Evolutionary conservation across 1,284 basidiomycete species (phyloP), one percentile per base, ranked within the genome.

Genomic region (Uromyces viciae-fabae): DNA sequence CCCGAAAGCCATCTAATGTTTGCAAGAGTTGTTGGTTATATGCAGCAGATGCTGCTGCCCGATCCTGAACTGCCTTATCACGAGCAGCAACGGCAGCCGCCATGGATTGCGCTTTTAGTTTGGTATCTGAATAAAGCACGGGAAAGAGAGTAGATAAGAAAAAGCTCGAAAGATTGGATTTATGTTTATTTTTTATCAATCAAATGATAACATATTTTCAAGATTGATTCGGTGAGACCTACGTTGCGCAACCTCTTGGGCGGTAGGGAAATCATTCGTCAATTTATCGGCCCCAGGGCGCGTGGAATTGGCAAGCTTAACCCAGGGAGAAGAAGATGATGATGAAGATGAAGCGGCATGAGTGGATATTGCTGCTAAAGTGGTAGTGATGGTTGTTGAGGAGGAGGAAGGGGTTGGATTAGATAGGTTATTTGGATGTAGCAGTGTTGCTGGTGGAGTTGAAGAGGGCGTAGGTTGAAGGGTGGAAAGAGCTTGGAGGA

Each of bases 1-100:
- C 94, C 60, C 94, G 90, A 86, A 98, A 98, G 1, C 93, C 92
- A 86, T 96, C 94, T n/a, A 89, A 82, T 15, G 85, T 86, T 75
- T 88, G 85, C 17, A 88, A 82, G 38, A 85, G 60, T 46, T 83
- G 83, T 64, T 82, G 79, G 33, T 83, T 83, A 54, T 85, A 84
- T 40, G 82, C 82, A 2, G 84, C 84, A 28, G 82, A 82, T 76
- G 82, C 82, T 4, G 79, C 82, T 3, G 84, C 84, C 0, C 84
- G 78, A 25, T 83, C 83, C 68, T 84, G 83, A 36, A 83, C 71
- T 0, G 83, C 84, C 28, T 82, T 64, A 40, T 85, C 84, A 5
- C 78, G 78, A 36, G 78, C 78, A 43, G 78, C 78, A n/a, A 72
- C 69, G 22, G 78, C 78, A 73, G 78, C 78, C 28, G 78, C 78